Base-by-base conservation (phyloP, 2,329 filamentous ascomycete species). In the Nemania serpens region DNA sequence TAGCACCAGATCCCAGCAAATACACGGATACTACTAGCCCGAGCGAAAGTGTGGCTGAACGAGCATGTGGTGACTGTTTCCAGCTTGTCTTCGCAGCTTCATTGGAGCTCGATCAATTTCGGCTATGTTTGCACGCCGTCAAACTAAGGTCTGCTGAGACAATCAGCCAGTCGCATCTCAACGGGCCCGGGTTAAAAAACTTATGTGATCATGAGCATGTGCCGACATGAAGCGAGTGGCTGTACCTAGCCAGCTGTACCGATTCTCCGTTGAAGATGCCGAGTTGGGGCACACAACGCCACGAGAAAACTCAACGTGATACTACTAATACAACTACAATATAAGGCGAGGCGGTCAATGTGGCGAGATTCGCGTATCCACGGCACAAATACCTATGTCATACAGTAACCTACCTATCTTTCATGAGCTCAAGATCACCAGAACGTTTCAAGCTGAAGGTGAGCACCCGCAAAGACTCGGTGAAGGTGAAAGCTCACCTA, bases 31-130 rank as follows among this genome's bases (percentile, higher is more conserved):
- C 52, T 59, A 59, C 49, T 42, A 17, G 34, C 29, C 39, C 36
- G 20, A 34, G 51, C 36, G 18, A n/a, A 33, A 41, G 33, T 37
- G 50, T 60, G 57, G 52, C 61, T 54, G 46, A 54, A 47, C 37
- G 29, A 39, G 11, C 67, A 68, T 70, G 69, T 70, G 67, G 70
- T 64, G 50, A 46, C 45, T 59, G 48, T 52, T 41, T 25, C 62
- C 41, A 60, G 18, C 51, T 34, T 46, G 29, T 65, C 57, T 65
- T 66, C 20, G n/a, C 37, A 22, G 37, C 56, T 56, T 62, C 55
- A 59, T 62, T 62, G 55, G 62, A 49, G 42, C 49, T 47, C 50
- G n/a, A n/a, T 42, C 46, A 43, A 52, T 58, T 39, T 49, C 55
- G 59, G 50, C 55, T 52, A 55, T 33, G 15, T 42, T 52, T 18